Evolutionary conservation across 495 filamentous ascomycete species (phyloP), one percentile per base, ranked within the genome.

Genomic region (Penicillium simplicissimum): DNA sequence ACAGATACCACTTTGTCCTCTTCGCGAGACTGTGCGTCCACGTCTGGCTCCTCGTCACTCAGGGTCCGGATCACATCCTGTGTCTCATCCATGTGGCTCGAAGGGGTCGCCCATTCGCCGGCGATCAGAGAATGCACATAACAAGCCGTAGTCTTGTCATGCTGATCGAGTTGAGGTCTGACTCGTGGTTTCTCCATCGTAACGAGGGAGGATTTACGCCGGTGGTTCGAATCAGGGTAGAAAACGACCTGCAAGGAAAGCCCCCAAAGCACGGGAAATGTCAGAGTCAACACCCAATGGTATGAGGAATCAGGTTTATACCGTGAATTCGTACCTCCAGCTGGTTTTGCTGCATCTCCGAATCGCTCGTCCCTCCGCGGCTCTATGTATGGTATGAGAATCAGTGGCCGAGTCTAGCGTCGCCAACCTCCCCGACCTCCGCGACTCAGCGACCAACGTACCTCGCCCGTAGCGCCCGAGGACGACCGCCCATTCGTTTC

Each of bases 131-230:
- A 84, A 71, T 97, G 93, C 7, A 97, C 91, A 60, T 93, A 87
- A 69, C 92, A 97, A 58, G 90, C 85, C 0, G 89, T 92, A 10
- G 74, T 80, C 51, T 80, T 78, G 52, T 80, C 79, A 14, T 71
- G 54, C 10, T 69, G 67, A 14, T 74, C 71, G 9, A 76, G 65
- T 35, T 73, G 73, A n/a, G 80, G 72, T 55, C 68, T 69, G 4
- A 80, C 65, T 7, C 67, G 64, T 3, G 79, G 67, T 36, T 80
- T 72, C 7, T 89, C 84, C 62, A 77, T 76, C n/a, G 82, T 74
- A 9, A 90, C 88, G 35, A 96, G 80, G 42, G 93, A 97, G 59
- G 92, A 92, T 77, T 93, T 93, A 65, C 93, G 87, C 31, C 93
- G 89, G 67, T 90, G 88, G n/a, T 81, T 84, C 65, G 77, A 89